A percentile compares a stretch with the other conserved stretches of the same genome.
Conservation (phyloP, 345 rosid genomes). For the Hypericum androsaemum region DNA sequence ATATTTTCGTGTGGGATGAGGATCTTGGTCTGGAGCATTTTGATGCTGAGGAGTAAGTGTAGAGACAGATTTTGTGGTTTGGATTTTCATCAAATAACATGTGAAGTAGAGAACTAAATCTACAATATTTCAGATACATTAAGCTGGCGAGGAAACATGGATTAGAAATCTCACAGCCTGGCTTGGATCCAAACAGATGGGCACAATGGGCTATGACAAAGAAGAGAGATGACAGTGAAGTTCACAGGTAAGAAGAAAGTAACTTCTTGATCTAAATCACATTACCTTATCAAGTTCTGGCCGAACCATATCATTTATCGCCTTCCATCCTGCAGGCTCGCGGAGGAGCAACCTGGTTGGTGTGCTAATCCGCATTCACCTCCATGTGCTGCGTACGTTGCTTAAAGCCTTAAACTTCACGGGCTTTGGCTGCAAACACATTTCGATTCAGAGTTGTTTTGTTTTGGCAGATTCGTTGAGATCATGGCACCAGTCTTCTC, state of each 20-base stretch:
- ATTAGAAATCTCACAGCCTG: conserved; percentile 95
- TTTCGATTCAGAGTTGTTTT: no score
- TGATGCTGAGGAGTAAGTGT: conserved; percentile 68
- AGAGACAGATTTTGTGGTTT: not conserved
- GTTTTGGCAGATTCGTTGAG: conserved; percentile 66
- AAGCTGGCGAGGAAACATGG: conserved; percentile 67
- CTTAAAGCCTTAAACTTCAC: no score
- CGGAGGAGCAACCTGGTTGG: conserved; percentile 82
- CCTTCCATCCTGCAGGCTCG: conserved; percentile 33
- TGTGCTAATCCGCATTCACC: conserved; percentile 70
- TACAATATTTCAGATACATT: conserved; percentile 46
- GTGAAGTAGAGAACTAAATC: conserved; percentile 2
- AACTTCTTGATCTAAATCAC: not conserved
- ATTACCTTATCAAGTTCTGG: not conserved
- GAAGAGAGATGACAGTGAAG: conserved; percentile 65
- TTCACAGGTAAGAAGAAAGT: conserved; percentile 61
- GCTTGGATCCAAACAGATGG: conserved; percentile 64
- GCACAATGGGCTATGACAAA: conserved; percentile 95
- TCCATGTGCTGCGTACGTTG: conserved; percentile 94
- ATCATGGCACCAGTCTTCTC: conserved; percentile 98
- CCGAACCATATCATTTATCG: conserved; percentile 3
- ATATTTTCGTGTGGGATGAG: conserved; percentile 93
- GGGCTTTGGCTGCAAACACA: no score
- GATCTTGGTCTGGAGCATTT: conserved; percentile 91
- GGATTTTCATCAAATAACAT: not conserved